Conservation (phyloP, 306 rosid genomes). For the Acacia acuminata region DNA sequence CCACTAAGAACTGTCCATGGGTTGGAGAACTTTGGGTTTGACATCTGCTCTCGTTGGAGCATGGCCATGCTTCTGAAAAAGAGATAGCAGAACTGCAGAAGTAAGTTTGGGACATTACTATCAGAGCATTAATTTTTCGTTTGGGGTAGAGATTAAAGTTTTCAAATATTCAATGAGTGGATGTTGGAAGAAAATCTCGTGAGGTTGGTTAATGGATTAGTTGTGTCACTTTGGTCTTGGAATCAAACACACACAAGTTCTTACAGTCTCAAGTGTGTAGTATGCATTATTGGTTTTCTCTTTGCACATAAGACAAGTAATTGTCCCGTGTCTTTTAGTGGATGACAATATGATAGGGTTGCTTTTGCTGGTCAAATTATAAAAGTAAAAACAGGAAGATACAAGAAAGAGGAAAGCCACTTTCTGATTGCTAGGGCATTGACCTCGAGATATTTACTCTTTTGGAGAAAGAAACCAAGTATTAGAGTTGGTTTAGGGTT, state of each 20-base stretch:
- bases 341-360: not conserved
- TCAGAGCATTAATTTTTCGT: slow-evolving; percentile 13
- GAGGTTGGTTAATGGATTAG: slow-evolving; percentile 15
- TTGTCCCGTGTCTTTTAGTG: not conserved
- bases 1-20: slow-evolving; percentile 88
- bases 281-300: not conserved
- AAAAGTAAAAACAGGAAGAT: too few species aligned
- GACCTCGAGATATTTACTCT: too few species aligned
- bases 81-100: slow-evolving; percentile 63
- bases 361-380: too few species aligned
- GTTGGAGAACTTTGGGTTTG: slow-evolving; percentile 86
- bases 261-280: not conserved
- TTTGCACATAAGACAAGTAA: slow-evolving; percentile 1
- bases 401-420: too few species aligned
- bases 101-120: slow-evolving; percentile 54
- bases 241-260: slow-evolving; percentile 28
- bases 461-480: too few species aligned
- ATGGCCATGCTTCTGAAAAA: slow-evolving; percentile 70
- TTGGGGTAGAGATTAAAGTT: slow-evolving; percentile 21
- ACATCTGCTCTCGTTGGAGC: slow-evolving; percentile 80
- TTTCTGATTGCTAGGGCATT: too few species aligned
- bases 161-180: slow-evolving; percentile 4
- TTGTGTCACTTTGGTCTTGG: slow-evolving; percentile 3
- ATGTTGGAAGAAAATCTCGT: not conserved
- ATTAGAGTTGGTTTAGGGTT: too few species aligned